A percentile compares a stretch with the other conserved stretches of the same genome.
These are phyloP conservation scores for Berberis vulgaris DNA, from an alignment of 164 flowering plant species.

Conservation along the genomic window DNA sequence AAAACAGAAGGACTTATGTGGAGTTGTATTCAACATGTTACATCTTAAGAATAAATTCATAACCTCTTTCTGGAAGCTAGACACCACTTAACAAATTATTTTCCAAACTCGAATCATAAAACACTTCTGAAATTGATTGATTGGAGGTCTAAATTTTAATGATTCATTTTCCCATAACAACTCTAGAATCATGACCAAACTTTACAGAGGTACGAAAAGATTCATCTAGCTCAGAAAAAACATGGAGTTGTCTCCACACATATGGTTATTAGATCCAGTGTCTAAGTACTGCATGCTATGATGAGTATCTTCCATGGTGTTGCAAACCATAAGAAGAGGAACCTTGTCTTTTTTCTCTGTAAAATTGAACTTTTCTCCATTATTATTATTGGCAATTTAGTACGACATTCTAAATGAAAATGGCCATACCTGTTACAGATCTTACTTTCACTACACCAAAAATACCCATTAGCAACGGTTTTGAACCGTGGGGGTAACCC, in stretches of 20 bases:
- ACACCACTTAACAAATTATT: too few relatives aligned
- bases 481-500: too few relatives aligned
- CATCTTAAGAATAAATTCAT: too few relatives aligned
- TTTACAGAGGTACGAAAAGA: neutral
- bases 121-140: too few relatives aligned
- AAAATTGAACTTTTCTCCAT: neutral
- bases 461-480: too few relatives aligned
- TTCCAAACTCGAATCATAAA: too few relatives aligned
- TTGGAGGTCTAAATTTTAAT: too few relatives aligned
- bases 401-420: neutral
- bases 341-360: neutral
- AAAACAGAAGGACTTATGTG: too few relatives aligned
- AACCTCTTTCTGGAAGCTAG: too few relatives aligned
- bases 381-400: neutral
- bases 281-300: neutral
- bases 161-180: neutral
- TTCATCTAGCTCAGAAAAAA: neutral
- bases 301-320: neutral
- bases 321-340: slow-evolving; percentile 1
- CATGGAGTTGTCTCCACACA: neutral
- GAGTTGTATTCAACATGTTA: too few relatives aligned
- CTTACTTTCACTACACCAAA: too few relatives aligned
- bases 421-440: neutral
- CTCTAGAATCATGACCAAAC: neutral
- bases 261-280: neutral